These are phyloP conservation scores for Filosporella fistucella DNA, from an alignment of 495 filamentous ascomycete genomes.

Conservation along the genomic window DNA sequence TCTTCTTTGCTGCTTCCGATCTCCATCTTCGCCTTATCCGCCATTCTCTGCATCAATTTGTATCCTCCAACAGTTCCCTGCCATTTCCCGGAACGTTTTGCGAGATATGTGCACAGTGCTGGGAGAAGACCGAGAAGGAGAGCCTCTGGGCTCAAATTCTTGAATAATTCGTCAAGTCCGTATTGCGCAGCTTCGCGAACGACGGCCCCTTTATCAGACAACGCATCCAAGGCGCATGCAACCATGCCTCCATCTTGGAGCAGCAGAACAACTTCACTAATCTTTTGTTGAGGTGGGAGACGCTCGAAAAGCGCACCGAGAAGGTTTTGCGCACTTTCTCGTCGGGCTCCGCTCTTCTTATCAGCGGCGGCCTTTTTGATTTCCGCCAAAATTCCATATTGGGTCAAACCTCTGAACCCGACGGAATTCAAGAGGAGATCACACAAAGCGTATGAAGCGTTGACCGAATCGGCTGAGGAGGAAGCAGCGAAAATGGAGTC, in stretches of 20 bases:
- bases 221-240: slow-evolving; percentile 68
- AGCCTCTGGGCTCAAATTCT: slow-evolving; percentile 71
- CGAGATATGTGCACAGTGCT: slow-evolving; percentile 65
- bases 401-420: slow-evolving; percentile 67
- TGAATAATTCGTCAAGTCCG: slow-evolving; percentile 85
- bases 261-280: slow-evolving; percentile 78
- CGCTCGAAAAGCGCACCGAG: slow-evolving; percentile 90
- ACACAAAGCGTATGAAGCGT: slow-evolving; percentile 78
- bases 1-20: slow-evolving; percentile 72
- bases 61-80: slow-evolving; percentile 88
- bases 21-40: slow-evolving; percentile 84
- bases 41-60: slow-evolving; percentile 80
- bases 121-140: slow-evolving; percentile 76
- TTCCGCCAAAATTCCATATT: slow-evolving; percentile 66
- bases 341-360: slow-evolving; percentile 84
- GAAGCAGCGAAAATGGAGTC: slow-evolving; percentile 73
- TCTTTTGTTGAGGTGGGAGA: slow-evolving; percentile 69
- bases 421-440: slow-evolving; percentile 74
- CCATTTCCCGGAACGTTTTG: slow-evolving; percentile 85
- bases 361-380: slow-evolving; percentile 85
- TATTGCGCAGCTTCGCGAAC: slow-evolving; percentile 92
- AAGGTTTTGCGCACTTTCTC: slow-evolving; percentile 93
- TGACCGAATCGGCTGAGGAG: slow-evolving; percentile 80
- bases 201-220: slow-evolving; percentile 85
- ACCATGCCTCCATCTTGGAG: slow-evolving; percentile 74